Evolutionary conservation across 2,329 filamentous ascomycete genomes (phyloP).

Genomic region (Tolypocladium ovalisporum): DNA sequence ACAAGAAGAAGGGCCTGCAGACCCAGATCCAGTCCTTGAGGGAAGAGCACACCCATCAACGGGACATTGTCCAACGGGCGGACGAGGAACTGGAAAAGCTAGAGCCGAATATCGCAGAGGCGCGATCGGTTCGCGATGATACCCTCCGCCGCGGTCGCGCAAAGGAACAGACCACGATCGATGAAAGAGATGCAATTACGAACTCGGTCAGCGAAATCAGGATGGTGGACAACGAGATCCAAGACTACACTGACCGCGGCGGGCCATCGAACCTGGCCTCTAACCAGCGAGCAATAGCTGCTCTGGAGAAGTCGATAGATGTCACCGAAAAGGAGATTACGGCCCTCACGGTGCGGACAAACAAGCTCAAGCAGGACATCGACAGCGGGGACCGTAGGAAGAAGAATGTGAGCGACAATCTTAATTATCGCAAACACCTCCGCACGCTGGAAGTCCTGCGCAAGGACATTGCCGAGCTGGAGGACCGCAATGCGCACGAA

Average conservation of each 20-base stretch:
- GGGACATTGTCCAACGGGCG: conserved; percentile 55
- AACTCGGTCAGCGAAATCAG: conserved; percentile 69
- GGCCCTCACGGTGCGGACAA: conserved; percentile 57
- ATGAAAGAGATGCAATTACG: conserved; percentile 59
- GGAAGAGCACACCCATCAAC: conserved; percentile 55
- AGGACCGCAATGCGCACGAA: conserved; percentile 68
- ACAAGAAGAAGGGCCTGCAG: conserved; percentile 65
- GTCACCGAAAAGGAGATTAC: conserved; percentile 57
- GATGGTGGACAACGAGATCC: conserved; percentile 66
- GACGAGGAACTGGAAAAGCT: conserved; percentile 67
- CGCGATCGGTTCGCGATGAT: conserved; percentile 67
- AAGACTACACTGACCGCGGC: conserved; percentile 64
- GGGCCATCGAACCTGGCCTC: conserved; percentile 61
- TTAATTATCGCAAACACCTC: conserved; percentile 70
- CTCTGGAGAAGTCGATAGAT: conserved; percentile 54
- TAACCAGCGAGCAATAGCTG: conserved; percentile 58
- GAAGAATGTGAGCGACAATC: conserved; percentile 79
- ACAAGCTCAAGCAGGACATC: conserved; percentile 66
- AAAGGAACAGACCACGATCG: conserved; percentile 61
- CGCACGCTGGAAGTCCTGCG: conserved; percentile 57
- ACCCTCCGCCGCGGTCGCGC: conserved; percentile 58
- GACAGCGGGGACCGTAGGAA: conserved; percentile 73
- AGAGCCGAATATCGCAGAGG: conserved; percentile 64
- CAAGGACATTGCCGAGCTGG: conserved; percentile 61
- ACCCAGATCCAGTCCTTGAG: conserved; percentile 65